Base-by-base conservation (phyloP, 441 rosid genomes). In the Populus hybrid region DNA sequence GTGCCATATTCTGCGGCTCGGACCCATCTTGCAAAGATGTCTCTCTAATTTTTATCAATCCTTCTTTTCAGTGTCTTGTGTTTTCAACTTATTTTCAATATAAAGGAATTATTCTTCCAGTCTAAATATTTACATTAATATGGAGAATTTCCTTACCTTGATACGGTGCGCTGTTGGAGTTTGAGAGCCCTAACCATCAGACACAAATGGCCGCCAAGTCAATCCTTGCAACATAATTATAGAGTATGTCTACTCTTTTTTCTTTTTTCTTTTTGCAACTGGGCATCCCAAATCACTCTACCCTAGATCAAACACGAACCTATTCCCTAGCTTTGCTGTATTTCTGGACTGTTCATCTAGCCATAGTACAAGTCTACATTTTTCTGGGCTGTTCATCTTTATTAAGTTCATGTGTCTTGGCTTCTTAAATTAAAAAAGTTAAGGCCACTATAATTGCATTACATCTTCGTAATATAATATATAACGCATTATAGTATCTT, bases 11-110 rank as follows among this genome's bases (percentile, higher is more conserved):
- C 26, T 4, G 29, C 26, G 68, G 68, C 14, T 64, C 24, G 68
- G 68, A 21, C 68, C 68, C 68, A 64, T 38, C 14, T 64, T 14
- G 24, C 68, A 64, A 64, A 23, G 16, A 23, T 64, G 68, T 64
- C 68, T 64, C 68, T 26, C 71, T 75, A 80, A 9, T 73, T 79
- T 82, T 77, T 40, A 79, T 68, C 80, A 82, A 72, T 71, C 77
- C 74, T 74, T 69, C 84, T 83, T 85, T 84, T 77, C 83, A 84
- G 74, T 69, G 82, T 75, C 83, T 77, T 81, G 81, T 74, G 68
- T 78, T 82, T 78, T 79, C 83, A 82, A 68, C 31, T 76, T 80
- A 67, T 69, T 33, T 64, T 68, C 70, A 29, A 23, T 69, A 74
- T 72, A 61, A 10, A n/a, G 67, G 40, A 68, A 78, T 69, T 20